These are phyloP conservation scores for Hemileccinum impolitum DNA, from an alignment of 768 basidiomycete genomes.

Conservation along the genomic window DNA sequence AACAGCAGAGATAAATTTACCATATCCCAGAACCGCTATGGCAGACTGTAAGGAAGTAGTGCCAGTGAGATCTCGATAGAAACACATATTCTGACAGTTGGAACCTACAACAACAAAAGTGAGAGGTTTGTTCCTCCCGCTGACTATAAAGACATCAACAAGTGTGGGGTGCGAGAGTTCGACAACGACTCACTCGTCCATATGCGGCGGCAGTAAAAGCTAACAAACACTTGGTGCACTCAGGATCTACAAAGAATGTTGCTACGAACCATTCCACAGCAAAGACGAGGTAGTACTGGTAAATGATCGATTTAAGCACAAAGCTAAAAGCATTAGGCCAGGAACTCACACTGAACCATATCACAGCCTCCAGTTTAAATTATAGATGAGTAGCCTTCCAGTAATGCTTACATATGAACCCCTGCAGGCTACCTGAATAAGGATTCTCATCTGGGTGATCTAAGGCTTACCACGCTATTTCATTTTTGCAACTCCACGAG, in stretches of 20 bases:
- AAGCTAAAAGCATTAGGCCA: neutral
- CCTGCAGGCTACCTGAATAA: constrained; percentile 1
- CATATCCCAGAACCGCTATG: neutral
- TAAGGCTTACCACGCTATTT: neutral
- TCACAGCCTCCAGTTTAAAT: neutral
- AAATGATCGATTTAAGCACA: neutral
- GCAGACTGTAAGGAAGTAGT: neutral
- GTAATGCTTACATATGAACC: constrained; percentile 5
- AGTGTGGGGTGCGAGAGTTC: neutral
- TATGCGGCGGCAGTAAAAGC: constrained; percentile 14
- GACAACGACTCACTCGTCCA: constrained; percentile 12
- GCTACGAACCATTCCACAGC: constrained; percentile 9
- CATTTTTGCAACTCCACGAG: neutral
- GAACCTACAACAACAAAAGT: constrained; percentile 11
- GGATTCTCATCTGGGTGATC: neutral
- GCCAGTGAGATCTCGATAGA: neutral
- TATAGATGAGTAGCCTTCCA: no score
- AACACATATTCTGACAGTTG: neutral
- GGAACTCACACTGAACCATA: constrained; percentile 3
- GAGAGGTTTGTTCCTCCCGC: constrained; percentile 12
- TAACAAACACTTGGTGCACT: neutral
- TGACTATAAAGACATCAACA: constrained; percentile 5
- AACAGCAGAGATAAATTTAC: neutral
- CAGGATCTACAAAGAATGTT: no score
- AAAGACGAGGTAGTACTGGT: neutral